Percentiles rank a stretch among this genome's conserved stretches.
phyloP scores from a whole-genome alignment of 768 basidiomycete genomes.

The Boletellus emodensis region DNA sequence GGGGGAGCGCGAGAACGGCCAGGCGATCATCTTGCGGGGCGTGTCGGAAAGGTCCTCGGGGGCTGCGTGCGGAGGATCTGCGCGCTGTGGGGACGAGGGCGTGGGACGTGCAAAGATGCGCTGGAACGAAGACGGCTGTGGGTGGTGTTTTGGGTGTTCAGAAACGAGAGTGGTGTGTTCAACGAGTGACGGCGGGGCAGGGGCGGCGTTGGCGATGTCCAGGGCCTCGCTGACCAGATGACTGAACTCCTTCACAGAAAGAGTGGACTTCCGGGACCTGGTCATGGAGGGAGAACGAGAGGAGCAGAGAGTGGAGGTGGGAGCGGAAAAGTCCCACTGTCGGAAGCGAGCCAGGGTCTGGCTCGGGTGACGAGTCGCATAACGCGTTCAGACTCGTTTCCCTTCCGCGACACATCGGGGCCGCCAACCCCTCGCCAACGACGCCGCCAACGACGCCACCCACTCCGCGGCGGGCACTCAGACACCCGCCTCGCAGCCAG shows the following conservation, averaged over 20 bases:
- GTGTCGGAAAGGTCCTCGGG: constrained; percentile 5
- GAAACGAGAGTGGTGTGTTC: constrained; percentile 19
- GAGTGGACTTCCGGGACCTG: constrained; percentile 25
- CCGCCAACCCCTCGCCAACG: no score
- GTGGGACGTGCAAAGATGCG: constrained; percentile 30
- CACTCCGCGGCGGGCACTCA: no score
- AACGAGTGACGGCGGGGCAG: constrained; percentile 21
- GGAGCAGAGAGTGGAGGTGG: constrained; percentile 4
- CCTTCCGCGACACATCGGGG: no score
- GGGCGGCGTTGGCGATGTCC: constrained; percentile 13
- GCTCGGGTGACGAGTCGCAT: not conserved
- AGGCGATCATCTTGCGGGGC: constrained; percentile 27
- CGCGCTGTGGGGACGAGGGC: constrained; percentile 6
- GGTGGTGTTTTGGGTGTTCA: constrained; percentile 15
- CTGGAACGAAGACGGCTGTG: constrained; percentile 24
- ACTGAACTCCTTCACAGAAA: constrained; percentile 31
- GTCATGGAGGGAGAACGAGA: constrained; percentile 17
- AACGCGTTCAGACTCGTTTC: no score
- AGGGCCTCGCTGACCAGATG: constrained; percentile 34
- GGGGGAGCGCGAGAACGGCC: constrained; percentile 30
- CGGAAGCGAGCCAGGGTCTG: constrained; percentile 20
- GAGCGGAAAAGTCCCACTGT: not conserved
- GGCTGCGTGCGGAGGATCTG: not conserved
- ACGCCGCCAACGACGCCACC: no score
- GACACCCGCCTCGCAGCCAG: no score